Conservation (phyloP, 768 basidiomycete genomes). For the Suillus americanus region DNA sequence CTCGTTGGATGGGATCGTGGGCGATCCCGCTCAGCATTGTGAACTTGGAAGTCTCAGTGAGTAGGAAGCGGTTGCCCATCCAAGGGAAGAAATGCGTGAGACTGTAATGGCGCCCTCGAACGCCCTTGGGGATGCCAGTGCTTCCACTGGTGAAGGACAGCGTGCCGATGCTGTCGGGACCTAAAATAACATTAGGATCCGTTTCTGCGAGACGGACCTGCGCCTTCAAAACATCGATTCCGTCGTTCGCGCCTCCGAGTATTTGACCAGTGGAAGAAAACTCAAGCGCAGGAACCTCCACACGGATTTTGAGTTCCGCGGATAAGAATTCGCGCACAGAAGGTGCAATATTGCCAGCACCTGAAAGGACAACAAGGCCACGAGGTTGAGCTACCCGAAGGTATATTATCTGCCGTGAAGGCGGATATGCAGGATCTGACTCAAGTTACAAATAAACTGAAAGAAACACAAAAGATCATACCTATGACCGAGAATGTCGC, state of each 20-base stretch:
- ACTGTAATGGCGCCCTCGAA: conserved; percentile 91
- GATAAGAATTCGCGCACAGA: conserved; percentile 82
- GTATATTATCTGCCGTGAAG: conserved; percentile 89
- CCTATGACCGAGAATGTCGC: conserved; percentile 98
- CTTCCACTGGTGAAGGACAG: conserved; percentile 96
- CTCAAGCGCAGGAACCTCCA: conserved; percentile 89
- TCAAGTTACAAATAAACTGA: conserved; percentile 4
- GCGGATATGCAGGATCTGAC: conserved; percentile 94
- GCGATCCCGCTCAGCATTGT: conserved; percentile 99
- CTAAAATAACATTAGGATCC: conserved; percentile 81
- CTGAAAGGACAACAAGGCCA: conserved; percentile 86
- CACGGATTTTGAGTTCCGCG: conserved; percentile 76
- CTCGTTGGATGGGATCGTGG: conserved; percentile 98
- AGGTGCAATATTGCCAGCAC: conserved; percentile 79
- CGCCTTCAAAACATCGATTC: conserved; percentile 62
- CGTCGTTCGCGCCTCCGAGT: conserved; percentile 55
- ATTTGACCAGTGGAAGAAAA: conserved; percentile 64
- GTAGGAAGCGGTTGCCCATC: conserved; percentile 89
- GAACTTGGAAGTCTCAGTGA: conserved; percentile 76
- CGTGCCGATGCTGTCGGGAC: conserved; percentile 95
- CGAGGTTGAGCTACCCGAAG: conserved; percentile 91
- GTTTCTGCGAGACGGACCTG: conserved; percentile 53
- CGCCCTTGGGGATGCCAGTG: conserved; percentile 98
- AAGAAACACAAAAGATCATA: conserved; percentile 34
- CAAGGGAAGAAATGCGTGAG: conserved; percentile 99